Evolutionary conservation across 2,329 filamentous ascomycete species (phyloP).

Genomic region (Fusarium agapanthi): DNA sequence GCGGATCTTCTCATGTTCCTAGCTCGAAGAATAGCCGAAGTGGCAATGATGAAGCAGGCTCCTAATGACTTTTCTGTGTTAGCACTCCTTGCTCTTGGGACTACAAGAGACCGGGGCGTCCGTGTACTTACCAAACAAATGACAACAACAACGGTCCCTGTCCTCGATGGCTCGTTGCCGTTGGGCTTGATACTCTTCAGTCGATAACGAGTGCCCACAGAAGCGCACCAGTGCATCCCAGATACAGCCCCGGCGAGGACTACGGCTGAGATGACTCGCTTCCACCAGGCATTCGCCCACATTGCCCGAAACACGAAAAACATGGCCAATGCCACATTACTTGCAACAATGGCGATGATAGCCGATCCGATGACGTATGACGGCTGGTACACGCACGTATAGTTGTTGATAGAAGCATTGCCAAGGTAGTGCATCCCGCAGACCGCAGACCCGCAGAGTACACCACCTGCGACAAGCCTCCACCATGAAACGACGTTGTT

Average conservation of each 20-base stretch:
- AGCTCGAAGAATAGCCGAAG: slow-evolving; percentile 62
- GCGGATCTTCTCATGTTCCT: slow-evolving; percentile 62
- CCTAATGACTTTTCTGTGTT: slow-evolving; percentile 59
- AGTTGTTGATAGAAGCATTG: slow-evolving; percentile 85
- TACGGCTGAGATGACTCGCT: slow-evolving; percentile 71
- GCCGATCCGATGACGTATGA: slow-evolving; percentile 73
- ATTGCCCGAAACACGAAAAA: slow-evolving; percentile 81
- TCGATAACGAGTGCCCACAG: slow-evolving; percentile 74
- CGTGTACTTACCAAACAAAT: slow-evolving; percentile 68
- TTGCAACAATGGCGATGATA: slow-evolving; percentile 77
- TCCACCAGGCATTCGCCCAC: slow-evolving; percentile 85
- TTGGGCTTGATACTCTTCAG: slow-evolving; percentile 54
- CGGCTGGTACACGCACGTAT: slow-evolving; percentile 68
- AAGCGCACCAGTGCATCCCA: slow-evolving; percentile 88
- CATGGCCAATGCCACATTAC: slow-evolving; percentile 72
- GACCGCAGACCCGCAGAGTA: slow-evolving; percentile 77
- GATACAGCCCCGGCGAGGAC: slow-evolving; percentile 79
- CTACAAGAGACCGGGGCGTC: background rate
- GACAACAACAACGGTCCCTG: slow-evolving; percentile 77
- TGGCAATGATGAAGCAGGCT: slow-evolving; percentile 68
- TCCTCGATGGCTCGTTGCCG: slow-evolving; percentile 60
- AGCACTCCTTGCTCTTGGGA: background rate
- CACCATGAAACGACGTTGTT: slow-evolving; percentile 65
- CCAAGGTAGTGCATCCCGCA: slow-evolving; percentile 90
- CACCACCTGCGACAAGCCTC: slow-evolving; percentile 69